phyloP scores from a whole-genome alignment of 2,329 filamentous ascomycete species.

The Cercospora sesami region DNA sequence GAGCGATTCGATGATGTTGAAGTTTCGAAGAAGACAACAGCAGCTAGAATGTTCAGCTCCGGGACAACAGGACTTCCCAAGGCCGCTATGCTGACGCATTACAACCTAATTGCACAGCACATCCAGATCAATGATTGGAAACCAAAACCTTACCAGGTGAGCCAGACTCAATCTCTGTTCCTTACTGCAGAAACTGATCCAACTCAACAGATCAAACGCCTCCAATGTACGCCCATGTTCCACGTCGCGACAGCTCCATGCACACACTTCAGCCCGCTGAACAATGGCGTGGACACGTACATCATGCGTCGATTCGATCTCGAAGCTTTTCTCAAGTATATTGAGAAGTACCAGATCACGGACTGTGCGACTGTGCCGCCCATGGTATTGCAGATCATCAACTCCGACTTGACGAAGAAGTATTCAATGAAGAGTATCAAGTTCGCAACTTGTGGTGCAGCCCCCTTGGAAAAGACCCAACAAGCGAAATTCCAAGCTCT shows the following conservation, averaged over 20 bases:
- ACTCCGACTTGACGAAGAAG: conserved; percentile 59
- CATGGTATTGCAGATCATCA: conserved; percentile 67
- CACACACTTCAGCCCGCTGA: conserved; percentile 40
- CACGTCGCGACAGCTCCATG: conserved; percentile 49
- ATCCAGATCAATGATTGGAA: conserved; percentile 46
- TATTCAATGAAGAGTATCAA: conserved; percentile 70
- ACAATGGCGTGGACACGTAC: conserved; percentile 40
- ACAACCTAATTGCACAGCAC: conserved; percentile 58
- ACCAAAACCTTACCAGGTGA: conserved; percentile 26
- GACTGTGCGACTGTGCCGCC: conserved; percentile 72
- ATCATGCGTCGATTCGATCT: conserved; percentile 54
- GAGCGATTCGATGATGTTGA: conserved; percentile 45
- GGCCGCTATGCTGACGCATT: conserved; percentile 58
- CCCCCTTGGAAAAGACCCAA: conserved; percentile 72
- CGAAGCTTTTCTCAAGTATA: conserved; percentile 56
- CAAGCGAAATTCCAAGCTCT: conserved; percentile 61
- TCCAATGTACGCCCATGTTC: conserved; percentile 52
- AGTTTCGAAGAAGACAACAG: conserved; percentile 48
- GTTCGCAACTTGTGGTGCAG: conserved; percentile 70
- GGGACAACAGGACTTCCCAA: conserved; percentile 60
- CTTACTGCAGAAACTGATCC: not conserved
- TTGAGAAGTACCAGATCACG: conserved; percentile 68
- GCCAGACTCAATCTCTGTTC: not conserved
- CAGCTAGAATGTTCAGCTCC: conserved; percentile 54
- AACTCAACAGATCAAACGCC: conserved; percentile 38